Conservation (phyloP, 768 basidiomycete genomes). For the Mrakia hoshinonis region DNA sequence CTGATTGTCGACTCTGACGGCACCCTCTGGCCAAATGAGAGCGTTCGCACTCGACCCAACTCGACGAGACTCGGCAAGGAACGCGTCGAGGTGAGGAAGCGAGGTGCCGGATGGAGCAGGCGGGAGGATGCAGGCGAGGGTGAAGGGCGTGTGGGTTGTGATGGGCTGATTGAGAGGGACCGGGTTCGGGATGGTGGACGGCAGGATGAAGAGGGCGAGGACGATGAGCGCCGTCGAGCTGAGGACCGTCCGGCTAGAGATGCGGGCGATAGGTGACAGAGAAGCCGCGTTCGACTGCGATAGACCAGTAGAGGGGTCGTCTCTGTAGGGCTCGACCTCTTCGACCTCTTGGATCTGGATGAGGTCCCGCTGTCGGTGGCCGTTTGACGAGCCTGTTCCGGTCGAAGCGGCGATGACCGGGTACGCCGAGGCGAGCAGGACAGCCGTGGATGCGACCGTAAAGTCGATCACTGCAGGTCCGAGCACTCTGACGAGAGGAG, state of each 20-base stretch:
- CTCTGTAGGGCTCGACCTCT: background rate
- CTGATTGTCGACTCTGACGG: background rate
- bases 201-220: background rate
- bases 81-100: background rate
- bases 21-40: slow-evolving; percentile 12
- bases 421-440: background rate
- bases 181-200: background rate
- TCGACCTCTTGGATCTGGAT: background rate
- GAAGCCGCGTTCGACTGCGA: too few relatives aligned
- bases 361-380: background rate
- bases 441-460: background rate
- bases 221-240: background rate
- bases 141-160: background rate
- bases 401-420: background rate
- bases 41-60: background rate
- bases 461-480: slow-evolving; percentile 6
- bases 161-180: background rate
- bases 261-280: background rate
- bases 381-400: background rate
- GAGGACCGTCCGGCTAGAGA: background rate
- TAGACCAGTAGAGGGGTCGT: background rate
- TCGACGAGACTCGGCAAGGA: slow-evolving; percentile 10
- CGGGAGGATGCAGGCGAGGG: slow-evolving; percentile 18
- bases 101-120: background rate
- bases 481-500: background rate